Percentiles rank a stretch among this genome's conserved stretches.
Conservation (phyloP, 805 yeast genomes). For the Starmerella etchellsii region DNA sequence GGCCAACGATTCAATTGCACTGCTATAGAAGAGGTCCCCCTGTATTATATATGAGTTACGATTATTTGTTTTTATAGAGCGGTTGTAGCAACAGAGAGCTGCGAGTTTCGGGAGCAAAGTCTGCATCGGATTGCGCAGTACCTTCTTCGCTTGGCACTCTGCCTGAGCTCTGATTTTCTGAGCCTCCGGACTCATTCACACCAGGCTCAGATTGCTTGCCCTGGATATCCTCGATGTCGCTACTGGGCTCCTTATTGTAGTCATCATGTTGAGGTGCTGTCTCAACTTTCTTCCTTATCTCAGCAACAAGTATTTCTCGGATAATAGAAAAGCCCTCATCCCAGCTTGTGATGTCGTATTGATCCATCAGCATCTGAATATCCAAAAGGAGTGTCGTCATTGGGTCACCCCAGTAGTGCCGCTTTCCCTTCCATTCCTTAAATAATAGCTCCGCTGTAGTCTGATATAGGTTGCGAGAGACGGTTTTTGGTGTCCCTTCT, state of each 20-base stretch:
- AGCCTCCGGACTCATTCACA: too few species aligned
- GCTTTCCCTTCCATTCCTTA: background rate
- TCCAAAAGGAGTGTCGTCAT: conserved; percentile 1
- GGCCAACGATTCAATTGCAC: too few species aligned
- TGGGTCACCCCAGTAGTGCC: background rate
- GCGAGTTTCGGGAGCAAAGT: too few species aligned
- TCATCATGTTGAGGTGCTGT: too few species aligned
- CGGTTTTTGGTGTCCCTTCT: conserved; percentile 4
- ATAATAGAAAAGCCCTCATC: conserved; percentile 1
- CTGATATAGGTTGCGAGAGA: conserved; percentile 1
- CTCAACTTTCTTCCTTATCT: background rate
- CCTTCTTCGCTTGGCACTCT: too few species aligned
- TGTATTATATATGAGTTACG: background rate
- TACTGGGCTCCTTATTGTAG: too few species aligned
- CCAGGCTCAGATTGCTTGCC: too few species aligned
- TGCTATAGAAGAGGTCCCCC: background rate
- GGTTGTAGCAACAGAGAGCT: conserved; percentile 3
- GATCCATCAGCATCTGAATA: conserved; percentile 8
- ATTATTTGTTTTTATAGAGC: background rate
- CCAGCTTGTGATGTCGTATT: conserved; percentile 6
- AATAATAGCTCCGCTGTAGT: conserved; percentile 3
- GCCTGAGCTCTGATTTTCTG: too few species aligned
- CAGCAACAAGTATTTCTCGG: conserved; percentile 3
- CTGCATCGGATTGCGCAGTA: too few species aligned
- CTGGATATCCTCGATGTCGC: too few species aligned